Evolutionary conservation across 2,329 filamentous ascomycete species (phyloP), one percentile per base, ranked within the genome.

Genomic region (Pseudofabraea citricarpa): DNA sequence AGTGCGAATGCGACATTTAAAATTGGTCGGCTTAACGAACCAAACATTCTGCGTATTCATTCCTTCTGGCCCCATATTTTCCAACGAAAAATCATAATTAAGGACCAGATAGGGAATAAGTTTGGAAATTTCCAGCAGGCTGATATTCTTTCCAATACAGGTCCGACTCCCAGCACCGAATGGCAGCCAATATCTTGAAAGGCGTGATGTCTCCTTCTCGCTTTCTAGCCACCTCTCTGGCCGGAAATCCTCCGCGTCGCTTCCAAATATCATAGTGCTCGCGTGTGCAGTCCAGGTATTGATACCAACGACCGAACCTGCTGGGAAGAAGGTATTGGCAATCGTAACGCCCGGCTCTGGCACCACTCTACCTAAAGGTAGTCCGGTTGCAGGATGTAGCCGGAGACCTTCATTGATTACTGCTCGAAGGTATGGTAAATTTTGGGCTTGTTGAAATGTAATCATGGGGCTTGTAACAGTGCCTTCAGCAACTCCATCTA

Each of bases 321-420:
- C 60, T 0, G 66, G 63, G 0, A 71, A 64, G 41, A 73, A 67
- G 44, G 61, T 62, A 32, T 64, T 62, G 2, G 61, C 61, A 5
- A 78, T 61, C 5, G 64, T 62, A 0, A 62, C 60, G 0, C 75
- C 74, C 0, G 62, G 66, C 2, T 62, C 44, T 0, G 73, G 71
- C 0, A 76, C 72, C 0, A 67, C 61, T 4, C 75, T 65, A 54
- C 70, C 70, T n/a, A 77, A 56, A 3, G 72, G 68, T 9, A 77
- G 56, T 4, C 71, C 73, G 0, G 67, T 66, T 0, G 72, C 68
- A 1, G 74, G 65, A 39, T 75, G 70, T n/a, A 75, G 55, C 3
- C 75, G 68, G 47, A 73, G 58, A 1, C 69, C 64, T 54, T 81
- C 77, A 16, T 68, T 70, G 16, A 79, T 64, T 2, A 74, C 68